These are phyloP conservation scores for Alternaria tenuissima DNA, from an alignment of 2,329 filamentous ascomycete species.

Conservation along the genomic window DNA sequence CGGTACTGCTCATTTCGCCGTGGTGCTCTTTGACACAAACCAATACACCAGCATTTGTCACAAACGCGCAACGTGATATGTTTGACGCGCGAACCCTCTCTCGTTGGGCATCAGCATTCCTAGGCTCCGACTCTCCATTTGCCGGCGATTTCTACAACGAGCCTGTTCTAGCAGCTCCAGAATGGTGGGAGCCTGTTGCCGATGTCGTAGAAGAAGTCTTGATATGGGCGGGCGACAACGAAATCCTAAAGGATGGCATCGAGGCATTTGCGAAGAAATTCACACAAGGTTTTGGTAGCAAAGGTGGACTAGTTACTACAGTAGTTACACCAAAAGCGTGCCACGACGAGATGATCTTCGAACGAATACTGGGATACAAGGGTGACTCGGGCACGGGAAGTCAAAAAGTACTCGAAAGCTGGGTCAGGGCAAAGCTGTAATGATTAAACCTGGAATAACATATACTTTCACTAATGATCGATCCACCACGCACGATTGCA, in stretches of 20 bases:
- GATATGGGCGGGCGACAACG: conserved; percentile 63
- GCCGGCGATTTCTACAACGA: conserved; percentile 64
- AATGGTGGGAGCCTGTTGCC: conserved; percentile 63
- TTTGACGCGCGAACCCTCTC: conserved; percentile 53
- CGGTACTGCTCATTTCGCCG: conserved; percentile 64
- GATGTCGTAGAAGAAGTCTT: conserved; percentile 58
- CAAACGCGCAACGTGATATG: conserved; percentile 62
- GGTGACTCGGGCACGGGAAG: conserved; percentile 47
- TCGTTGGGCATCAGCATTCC: conserved; percentile 60
- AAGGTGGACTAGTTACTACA: conserved; percentile 41
- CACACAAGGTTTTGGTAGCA: conserved; percentile 49
- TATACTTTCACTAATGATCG: background rate
- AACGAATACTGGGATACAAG: conserved; percentile 51
- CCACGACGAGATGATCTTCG: conserved; percentile 55
- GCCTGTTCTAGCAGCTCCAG: conserved; percentile 56
- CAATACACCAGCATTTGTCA: conserved; percentile 52
- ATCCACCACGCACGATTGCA: background rate
- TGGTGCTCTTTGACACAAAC: conserved; percentile 63
- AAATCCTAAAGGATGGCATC: conserved; percentile 66
- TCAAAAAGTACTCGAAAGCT: conserved; percentile 49
- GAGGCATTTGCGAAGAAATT: conserved; percentile 59
- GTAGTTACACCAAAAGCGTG: conserved; percentile 50
- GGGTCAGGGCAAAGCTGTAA: conserved; percentile 50
- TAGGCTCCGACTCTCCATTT: conserved; percentile 56
- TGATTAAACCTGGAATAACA: background rate